A percentile compares a stretch with the other conserved stretches of the same genome.
Conservation (phyloP, 2,329 filamentous ascomycete species). For the Pezicula carpinea region DNA sequence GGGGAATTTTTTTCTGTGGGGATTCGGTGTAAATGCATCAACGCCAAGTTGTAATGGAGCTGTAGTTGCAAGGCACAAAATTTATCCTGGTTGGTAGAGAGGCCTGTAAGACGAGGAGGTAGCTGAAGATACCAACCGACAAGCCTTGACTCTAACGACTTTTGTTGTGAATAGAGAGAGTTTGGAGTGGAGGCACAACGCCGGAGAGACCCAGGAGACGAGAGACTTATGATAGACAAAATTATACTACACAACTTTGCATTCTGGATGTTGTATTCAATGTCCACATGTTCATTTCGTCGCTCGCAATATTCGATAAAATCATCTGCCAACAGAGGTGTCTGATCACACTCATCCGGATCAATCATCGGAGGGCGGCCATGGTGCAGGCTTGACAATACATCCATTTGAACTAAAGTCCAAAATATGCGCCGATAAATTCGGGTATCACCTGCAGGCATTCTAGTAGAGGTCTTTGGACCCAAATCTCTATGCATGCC, state of each 20-base stretch:
- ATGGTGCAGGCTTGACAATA: constrained; percentile 6
- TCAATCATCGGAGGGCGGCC: constrained; percentile 11
- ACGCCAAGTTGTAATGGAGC: constrained; percentile 6
- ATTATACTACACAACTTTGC: constrained; percentile 7
- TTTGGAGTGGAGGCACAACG: neutral
- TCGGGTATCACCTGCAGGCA: constrained; percentile 4
- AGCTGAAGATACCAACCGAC: constrained; percentile 3
- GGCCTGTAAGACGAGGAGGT: neutral
- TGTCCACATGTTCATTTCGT: constrained; percentile 4
- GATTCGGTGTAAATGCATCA: constrained; percentile 6
- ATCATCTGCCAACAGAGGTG: constrained; percentile 6
- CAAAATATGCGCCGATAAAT: constrained; percentile 11
- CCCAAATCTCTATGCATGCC: constrained; percentile 22
- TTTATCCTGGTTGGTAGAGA: neutral
- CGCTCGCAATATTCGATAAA: constrained; percentile 6
- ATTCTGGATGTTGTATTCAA: constrained; percentile 9
- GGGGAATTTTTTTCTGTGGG: neutral
- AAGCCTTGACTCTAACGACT: constrained; percentile 2
- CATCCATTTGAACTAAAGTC: constrained; percentile 8
- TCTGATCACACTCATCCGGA: constrained; percentile 8
- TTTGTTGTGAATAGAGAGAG: neutral
- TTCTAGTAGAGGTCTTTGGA: constrained; percentile 1
- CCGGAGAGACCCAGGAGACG: constrained; percentile 6
- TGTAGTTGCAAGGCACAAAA: constrained; percentile 7
- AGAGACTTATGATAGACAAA: constrained; percentile 7